Percentiles rank a stretch among this genome's conserved stretches.
Evolutionary conservation across 176 grass and related monocot species (phyloP).

Genomic region (Avena sativa): DNA sequence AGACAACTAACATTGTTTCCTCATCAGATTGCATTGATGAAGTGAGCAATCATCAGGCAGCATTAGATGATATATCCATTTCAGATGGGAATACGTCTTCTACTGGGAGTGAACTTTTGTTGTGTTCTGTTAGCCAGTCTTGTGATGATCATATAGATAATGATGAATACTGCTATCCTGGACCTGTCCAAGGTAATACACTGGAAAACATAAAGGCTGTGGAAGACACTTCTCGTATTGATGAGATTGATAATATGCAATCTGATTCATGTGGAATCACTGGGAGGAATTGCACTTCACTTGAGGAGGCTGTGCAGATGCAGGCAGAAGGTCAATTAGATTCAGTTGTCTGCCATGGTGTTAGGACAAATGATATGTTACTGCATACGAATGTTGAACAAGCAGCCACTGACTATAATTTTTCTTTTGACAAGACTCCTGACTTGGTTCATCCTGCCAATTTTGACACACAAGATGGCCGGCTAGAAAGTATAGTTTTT

Average conservation of each 20-base stretch:
- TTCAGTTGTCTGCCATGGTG: constrained; percentile 37
- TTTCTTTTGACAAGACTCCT: constrained; percentile 47
- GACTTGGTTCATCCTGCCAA: constrained; percentile 35
- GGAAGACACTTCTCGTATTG: constrained; percentile 34
- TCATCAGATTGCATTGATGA: constrained; percentile 39
- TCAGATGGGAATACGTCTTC: constrained; percentile 45
- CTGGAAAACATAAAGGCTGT: constrained; percentile 4
- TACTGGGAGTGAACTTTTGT: constrained; percentile 32
- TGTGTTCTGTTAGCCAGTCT: constrained; percentile 35
- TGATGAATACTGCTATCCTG: constrained; percentile 32
- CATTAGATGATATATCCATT: constrained; percentile 9
- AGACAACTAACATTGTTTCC: constrained; percentile 33
- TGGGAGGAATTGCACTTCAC: constrained; percentile 30
- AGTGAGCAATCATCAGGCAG: constrained; percentile 23
- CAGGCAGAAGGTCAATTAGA: constrained; percentile 41
- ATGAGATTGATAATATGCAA: constrained; percentile 23
- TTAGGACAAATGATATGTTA: constrained; percentile 42
- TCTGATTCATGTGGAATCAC: constrained; percentile 48
- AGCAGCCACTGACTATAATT: constrained; percentile 32
- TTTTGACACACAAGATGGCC: constrained; percentile 52
- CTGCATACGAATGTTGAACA: constrained; percentile 32
- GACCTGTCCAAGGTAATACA: constrained; percentile 22
- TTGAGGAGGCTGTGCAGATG: constrained; percentile 48
- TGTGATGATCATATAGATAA: constrained; percentile 33
- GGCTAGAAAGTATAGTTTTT: constrained; percentile 63